phyloP scores from a whole-genome alignment of 2,329 filamentous ascomycete species.

The Cladophialophora immunda region DNA sequence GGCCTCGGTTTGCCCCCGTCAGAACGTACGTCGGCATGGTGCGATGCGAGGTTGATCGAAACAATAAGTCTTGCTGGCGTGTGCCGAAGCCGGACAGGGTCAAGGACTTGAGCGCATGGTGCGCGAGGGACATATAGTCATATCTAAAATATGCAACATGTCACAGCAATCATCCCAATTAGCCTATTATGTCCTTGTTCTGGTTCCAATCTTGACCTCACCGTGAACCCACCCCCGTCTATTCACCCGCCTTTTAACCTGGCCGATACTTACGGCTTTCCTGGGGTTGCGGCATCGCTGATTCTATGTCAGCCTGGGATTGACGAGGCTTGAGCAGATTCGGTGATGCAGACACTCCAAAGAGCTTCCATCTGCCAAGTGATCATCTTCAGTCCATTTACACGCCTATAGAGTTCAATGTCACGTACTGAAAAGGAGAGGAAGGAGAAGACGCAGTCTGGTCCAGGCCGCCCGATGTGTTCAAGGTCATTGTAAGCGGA shows the following conservation, averaged over 20 bases:
- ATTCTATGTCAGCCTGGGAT: not conserved
- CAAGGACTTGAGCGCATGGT: not conserved
- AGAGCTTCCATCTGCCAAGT: not conserved
- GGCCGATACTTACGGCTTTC: too few species aligned
- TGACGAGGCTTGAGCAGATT: not conserved
- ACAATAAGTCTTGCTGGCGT: not conserved
- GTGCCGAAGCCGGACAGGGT: too few species aligned
- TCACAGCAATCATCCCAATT: not conserved
- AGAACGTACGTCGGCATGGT: conserved; percentile 39
- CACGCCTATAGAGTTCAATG: too few species aligned
- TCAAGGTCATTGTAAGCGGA: not conserved
- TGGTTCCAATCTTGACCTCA: too few species aligned
- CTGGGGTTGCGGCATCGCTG: not conserved
- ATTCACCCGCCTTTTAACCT: too few species aligned
- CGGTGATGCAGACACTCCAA: not conserved
- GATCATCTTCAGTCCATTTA: too few species aligned
- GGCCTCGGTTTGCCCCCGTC: conserved; percentile 45
- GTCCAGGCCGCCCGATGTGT: too few species aligned
- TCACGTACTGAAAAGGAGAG: not conserved
- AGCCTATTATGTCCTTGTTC: not conserved
- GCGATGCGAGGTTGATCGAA: too few species aligned
- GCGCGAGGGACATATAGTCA: not conserved
- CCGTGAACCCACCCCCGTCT: too few species aligned
- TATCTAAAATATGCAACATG: not conserved
- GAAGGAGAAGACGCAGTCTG: not conserved